Evolutionary conservation across 345 rosid species (phyloP).

Genomic region (Euphorbia lathyris): DNA sequence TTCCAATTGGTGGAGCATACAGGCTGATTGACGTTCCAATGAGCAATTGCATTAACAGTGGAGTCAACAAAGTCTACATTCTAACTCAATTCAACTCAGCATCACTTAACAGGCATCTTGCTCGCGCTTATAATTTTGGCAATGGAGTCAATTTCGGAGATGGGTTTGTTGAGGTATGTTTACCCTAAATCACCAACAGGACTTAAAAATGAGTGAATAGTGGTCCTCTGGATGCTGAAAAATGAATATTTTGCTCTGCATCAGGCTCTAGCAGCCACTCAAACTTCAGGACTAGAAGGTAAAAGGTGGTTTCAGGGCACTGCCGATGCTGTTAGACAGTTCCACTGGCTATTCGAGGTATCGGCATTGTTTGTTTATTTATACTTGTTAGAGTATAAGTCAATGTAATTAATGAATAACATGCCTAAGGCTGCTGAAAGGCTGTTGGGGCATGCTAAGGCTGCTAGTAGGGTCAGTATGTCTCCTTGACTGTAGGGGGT

Average conservation of each 20-base stretch:
- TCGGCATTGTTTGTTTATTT: too few species aligned
- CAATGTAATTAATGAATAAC: too few species aligned
- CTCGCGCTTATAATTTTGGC: conserved; percentile 80
- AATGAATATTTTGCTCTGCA: background rate
- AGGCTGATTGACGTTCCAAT: conserved; percentile 97
- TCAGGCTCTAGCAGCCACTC: conserved; percentile 91
- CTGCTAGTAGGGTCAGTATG: too few species aligned
- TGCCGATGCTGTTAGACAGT: conserved; percentile 94
- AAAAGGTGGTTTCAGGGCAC: conserved; percentile 97
- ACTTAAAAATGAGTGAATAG: background rate
- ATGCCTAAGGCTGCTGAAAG: too few species aligned
- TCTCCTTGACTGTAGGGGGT: too few species aligned
- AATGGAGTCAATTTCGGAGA: conserved; percentile 75
- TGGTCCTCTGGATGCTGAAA: background rate
- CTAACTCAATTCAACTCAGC: conserved; percentile 93
- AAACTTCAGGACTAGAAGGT: conserved; percentile 89
- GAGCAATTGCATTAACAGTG: conserved; percentile 97
- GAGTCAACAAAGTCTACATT: conserved; percentile 90
- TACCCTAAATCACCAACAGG: background rate
- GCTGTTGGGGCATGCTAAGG: too few species aligned
- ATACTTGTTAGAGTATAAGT: too few species aligned
- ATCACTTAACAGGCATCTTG: conserved; percentile 80
- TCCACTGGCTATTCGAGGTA: conserved; percentile 98
- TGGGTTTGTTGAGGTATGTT: conserved; percentile 75
- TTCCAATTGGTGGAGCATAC: conserved; percentile 89